phyloP scores from a whole-genome alignment of 2,329 filamentous ascomycete species.

The Trichoderma simmonsii region DNA sequence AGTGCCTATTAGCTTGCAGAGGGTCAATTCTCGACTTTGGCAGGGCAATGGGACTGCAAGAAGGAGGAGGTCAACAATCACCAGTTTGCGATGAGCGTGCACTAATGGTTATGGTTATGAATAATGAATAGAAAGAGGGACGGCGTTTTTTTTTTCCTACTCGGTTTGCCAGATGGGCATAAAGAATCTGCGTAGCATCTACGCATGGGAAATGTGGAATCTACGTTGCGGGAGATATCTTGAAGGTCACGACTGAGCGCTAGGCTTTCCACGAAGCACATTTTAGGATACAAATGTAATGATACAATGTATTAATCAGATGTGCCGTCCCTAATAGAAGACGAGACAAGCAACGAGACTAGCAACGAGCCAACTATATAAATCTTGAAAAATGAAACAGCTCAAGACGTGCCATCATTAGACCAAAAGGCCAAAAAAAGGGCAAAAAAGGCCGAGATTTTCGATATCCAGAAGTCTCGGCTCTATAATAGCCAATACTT shows the following conservation, averaged over 20 bases:
- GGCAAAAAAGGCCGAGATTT: neutral
- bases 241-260: neutral
- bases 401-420: neutral
- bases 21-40: slow-evolving; percentile 42
- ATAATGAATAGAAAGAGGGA: neutral
- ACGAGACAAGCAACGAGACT: neutral
- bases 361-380: neutral
- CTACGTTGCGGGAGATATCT: no score
- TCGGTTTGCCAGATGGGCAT: neutral
- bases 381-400: neutral
- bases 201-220: no score
- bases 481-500: neutral
- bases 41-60: slow-evolving; percentile 32
- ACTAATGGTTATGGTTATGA: neutral
- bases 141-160: neutral
- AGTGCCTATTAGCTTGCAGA: slow-evolving; percentile 45
- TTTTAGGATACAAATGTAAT: neutral
- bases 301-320: neutral
- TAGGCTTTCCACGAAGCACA: no score
- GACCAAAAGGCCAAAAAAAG: neutral
- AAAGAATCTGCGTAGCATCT: no score
- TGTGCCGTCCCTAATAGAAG: neutral
- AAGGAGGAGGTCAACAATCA: slow-evolving; percentile 22
- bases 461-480: neutral
- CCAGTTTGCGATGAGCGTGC: neutral